Evolutionary conservation across 352 stramenopile species (phyloP), one percentile per base, ranked within the genome.

Genomic region (Globisporangium acanthophoron): DNA sequence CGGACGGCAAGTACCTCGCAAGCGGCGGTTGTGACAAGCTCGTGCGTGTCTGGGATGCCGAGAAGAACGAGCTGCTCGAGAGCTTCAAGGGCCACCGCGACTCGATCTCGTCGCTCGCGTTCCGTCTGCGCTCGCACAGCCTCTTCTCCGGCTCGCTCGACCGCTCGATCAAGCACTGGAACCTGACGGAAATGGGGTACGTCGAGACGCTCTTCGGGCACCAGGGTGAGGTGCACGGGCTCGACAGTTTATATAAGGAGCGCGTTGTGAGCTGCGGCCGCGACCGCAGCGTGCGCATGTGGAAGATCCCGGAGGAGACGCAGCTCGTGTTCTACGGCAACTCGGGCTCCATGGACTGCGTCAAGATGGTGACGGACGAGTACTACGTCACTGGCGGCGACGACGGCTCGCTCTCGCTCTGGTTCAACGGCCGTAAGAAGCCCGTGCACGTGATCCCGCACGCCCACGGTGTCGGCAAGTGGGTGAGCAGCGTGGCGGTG

Each of bases 251-350:
- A 20, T 87, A 96, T 62, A 91, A 94, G 53, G 92, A 97, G 61
- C 80, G 92, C 45, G 76, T 96, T 41, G 86, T 98, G 44, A 96
- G 88, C 48, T 92, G 82, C 55, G 88, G 90, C 37, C 87, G 84
- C 40, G 94, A 98, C 64, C 83, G 89, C 20, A 97, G 89, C 64
- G 85, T 97, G 54, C 91, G 94, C 35, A 76, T 97, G 61, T 98
- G 94, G 94, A 98, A 98, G 84, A 96, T 98, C 57, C 81, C 90
- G 0, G 92, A 97, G 63, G 90, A 97, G 66, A 97, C 90, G 1
- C 94, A 98, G 66, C 79, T 98, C 50, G 90, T 98, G 50, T 97
- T 98, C 43, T 94, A 94, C 55, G 89, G 90, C 54, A 88, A 91
- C 67, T 88, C 80, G 58, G 83, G 83, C 57, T 93, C 82, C 33